phyloP scores from a whole-genome alignment of 1,284 basidiomycete species.

The Macrocybe sp. region DNA sequence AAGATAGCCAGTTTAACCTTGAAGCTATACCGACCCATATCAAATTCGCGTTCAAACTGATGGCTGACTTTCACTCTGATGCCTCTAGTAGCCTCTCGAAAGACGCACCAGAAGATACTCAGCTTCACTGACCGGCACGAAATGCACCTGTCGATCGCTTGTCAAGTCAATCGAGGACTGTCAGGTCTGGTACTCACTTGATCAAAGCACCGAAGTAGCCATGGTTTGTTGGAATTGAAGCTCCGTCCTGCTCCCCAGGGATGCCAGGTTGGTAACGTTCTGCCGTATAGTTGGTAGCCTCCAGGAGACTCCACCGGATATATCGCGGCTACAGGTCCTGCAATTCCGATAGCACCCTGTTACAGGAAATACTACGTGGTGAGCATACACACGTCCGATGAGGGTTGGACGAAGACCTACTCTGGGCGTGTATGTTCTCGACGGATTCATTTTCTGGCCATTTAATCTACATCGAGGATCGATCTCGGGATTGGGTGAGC shows the following conservation, averaged over 20 bases:
- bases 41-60: constrained; percentile 53
- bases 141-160: constrained; percentile 32
- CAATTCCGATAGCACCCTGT: constrained; percentile 61
- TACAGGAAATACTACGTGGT: background rate
- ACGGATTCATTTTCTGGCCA: constrained; percentile 65
- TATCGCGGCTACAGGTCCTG: constrained; percentile 56
- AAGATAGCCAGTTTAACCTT: constrained; percentile 28
- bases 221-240: constrained; percentile 46
- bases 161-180: background rate
- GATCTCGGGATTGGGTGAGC: constrained; percentile 30
- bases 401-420: constrained; percentile 25
- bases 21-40: constrained; percentile 57
- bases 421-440: constrained; percentile 54
- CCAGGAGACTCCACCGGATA: constrained; percentile 66
- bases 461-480: constrained; percentile 57
- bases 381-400: background rate
- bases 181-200: constrained; percentile 32
- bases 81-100: background rate
- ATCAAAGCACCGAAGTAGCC: constrained; percentile 63
- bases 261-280: constrained; percentile 57
- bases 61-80: constrained; percentile 5
- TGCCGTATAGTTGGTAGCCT: constrained; percentile 60
- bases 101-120: constrained; percentile 39
- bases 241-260: constrained; percentile 52
- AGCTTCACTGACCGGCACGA: constrained; percentile 40